Evolutionary conservation across 305 asterid genomes (phyloP).

Genomic region (Fraxinus velutina): DNA sequence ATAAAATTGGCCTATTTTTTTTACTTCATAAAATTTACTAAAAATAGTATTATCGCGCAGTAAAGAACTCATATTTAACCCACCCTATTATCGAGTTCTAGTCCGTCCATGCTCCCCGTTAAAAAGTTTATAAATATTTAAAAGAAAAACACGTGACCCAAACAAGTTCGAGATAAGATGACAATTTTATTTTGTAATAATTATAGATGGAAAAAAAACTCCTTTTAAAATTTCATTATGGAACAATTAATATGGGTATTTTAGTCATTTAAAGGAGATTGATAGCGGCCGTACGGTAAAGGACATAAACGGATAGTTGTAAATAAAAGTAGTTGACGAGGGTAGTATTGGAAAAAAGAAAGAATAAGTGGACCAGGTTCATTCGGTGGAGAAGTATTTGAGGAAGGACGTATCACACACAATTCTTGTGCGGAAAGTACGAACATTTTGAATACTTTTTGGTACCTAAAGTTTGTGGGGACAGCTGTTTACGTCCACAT

Average conservation of each 20-base stretch:
- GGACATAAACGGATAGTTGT: constrained; percentile 39
- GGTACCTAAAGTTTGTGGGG: constrained; percentile 5
- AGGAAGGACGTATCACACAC: constrained; percentile 62
- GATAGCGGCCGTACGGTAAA: constrained; percentile 57
- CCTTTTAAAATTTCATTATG: not conserved
- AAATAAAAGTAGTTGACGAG: constrained; percentile 26
- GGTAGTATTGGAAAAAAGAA: constrained; percentile 34
- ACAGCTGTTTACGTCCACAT: not conserved
- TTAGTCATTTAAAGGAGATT: constrained; percentile 1
- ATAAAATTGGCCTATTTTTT: too few relatives aligned
- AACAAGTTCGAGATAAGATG: too few relatives aligned
- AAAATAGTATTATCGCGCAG: too few relatives aligned
- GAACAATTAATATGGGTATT: not conserved
- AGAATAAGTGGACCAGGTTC: constrained; percentile 30
- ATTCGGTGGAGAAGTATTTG: constrained; percentile 75
- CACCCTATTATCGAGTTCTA: too few relatives aligned
- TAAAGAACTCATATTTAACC: too few relatives aligned
- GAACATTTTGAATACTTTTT: constrained; percentile 22
- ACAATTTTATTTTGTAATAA: too few relatives aligned
- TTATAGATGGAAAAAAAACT: too few relatives aligned
- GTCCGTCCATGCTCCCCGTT: too few relatives aligned
- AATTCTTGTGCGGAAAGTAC: constrained; percentile 54
- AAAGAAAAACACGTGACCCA: too few relatives aligned
- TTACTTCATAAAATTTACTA: not conserved
- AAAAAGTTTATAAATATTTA: too few relatives aligned